These are phyloP conservation scores for Hypholoma sublateritium DNA, from an alignment of 768 basidiomycete genomes.

Conservation along the genomic window DNA sequence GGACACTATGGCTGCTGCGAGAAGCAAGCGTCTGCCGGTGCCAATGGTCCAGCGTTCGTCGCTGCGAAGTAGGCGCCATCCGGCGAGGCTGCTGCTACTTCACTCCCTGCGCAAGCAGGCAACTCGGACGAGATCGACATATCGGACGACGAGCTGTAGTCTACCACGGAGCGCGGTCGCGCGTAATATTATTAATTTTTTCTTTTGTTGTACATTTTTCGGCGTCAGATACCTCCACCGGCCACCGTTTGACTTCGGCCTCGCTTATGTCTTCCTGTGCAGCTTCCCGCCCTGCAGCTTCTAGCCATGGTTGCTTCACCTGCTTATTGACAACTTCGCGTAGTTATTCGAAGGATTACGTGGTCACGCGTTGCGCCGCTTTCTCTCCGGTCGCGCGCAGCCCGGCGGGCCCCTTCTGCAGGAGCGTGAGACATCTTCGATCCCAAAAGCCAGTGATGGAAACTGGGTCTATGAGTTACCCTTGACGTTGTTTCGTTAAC, in stretches of 20 bases:
- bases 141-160: constrained; percentile 78
- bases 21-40: constrained; percentile 50
- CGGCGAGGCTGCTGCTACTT: constrained; percentile 20
- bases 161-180: background rate
- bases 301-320: constrained; percentile 67
- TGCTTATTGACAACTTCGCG: constrained; percentile 62
- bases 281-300: constrained; percentile 67
- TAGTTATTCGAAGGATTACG: constrained; percentile 74
- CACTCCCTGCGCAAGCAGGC: constrained; percentile 28
- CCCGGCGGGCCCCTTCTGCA: too few relatives aligned
- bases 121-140: constrained; percentile 90
- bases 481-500: background rate
- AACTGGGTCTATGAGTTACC: too few relatives aligned
- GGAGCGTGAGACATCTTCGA: too few relatives aligned
- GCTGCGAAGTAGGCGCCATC: constrained; percentile 57
- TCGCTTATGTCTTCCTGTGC: constrained; percentile 79
- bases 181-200: constrained; percentile 11
- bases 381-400: too few relatives aligned
- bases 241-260: constrained; percentile 79
- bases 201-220: constrained; percentile 15
- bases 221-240: constrained; percentile 8
- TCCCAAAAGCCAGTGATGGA: too few relatives aligned
- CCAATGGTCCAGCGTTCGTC: constrained; percentile 73
- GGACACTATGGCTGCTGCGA: constrained; percentile 92
- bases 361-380: too few relatives aligned